Base-by-base conservation (phyloP, 176 grass and related monocot species). In the Otatea glauca region DNA sequence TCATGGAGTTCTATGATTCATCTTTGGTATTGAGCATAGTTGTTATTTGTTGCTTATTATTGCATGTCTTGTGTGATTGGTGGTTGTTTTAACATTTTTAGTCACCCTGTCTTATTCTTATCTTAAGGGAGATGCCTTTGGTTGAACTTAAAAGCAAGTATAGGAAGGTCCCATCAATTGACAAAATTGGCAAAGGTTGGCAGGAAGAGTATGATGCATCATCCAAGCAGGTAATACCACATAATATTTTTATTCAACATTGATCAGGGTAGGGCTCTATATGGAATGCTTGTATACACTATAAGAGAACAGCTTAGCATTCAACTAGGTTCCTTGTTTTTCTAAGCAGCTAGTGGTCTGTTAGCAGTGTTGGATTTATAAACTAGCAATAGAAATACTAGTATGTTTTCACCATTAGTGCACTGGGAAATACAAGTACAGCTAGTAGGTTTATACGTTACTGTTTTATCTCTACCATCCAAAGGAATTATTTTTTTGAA, bases 91-190 rank as follows among this genome's bases (percentile, higher is more conserved):
- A 82, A 6, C 29, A 10, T 60, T 53, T 58, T 82, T 74, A 42
- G 53, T 68, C 35, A 78, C 9, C 16, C 32, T 54, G 18, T 72
- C 21, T 51, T 87, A 0, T 49, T 84, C 48, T 71, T 87, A 9
- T 72, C 70, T 72, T 38, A 61, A 97, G 94, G 79, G 96, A 98
- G 72, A 95, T 98, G 93, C 79, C 87, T 74, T 78, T 89, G 55
- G 48, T 86, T 66, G 93, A 95, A 79, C 87, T 98, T 59, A 95
- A 93, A 84, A 78, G 80, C 29, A 98, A 98, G 89, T 98, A 95
- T 62, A 91, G 89, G 87, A 98, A 93, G 76, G 88, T 84, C 23
- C 90, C 85, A 72, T 95, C 89, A 39, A 49, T 90, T 73, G 96
- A 95, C 17, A 98, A 95, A 83, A 84, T 86, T 59, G 73, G 75